Percentiles rank a stretch among this genome's conserved stretches.
Evolutionary conservation across 495 filamentous ascomycete genomes (phyloP).

Genomic region (Polyplosphaeria fusca): DNA sequence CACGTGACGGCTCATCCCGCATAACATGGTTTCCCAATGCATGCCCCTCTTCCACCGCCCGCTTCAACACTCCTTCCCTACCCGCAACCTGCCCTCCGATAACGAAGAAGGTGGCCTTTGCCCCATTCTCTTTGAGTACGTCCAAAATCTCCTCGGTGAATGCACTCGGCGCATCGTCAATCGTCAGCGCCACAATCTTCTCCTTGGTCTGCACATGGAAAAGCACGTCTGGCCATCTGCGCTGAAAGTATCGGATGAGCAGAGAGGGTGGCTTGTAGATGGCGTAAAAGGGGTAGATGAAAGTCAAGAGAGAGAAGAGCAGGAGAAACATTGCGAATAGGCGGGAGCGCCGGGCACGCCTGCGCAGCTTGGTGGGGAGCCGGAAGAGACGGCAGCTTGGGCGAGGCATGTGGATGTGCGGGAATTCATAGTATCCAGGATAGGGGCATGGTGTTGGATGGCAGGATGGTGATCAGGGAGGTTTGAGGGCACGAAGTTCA

Average conservation of each 20-base stretch:
- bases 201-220: constrained; percentile 58
- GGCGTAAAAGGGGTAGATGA: constrained; percentile 58
- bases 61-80: constrained; percentile 54
- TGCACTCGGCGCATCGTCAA: constrained; percentile 77
- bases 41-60: constrained; percentile 61
- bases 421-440: no score
- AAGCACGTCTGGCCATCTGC: constrained; percentile 70
- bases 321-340: constrained; percentile 54
- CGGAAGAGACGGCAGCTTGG: constrained; percentile 42
- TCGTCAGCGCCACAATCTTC: constrained; percentile 72
- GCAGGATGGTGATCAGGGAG: neutral
- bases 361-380: constrained; percentile 50
- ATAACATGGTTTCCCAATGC: constrained; percentile 85
- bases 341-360: constrained; percentile 54
- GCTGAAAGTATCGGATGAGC: constrained; percentile 65
- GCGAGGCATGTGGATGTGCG: neutral
- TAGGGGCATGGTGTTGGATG: neutral
- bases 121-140: constrained; percentile 50
- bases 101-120: constrained; percentile 44
- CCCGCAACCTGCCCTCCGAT: constrained; percentile 69
- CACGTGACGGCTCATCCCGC: constrained; percentile 70
- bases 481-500: neutral
- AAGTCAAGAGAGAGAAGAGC: constrained; percentile 46
- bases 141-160: constrained; percentile 70
- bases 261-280: constrained; percentile 71